Evolutionary conservation across 2,329 filamentous ascomycete species (phyloP), one percentile per base, ranked within the genome.

Genomic region (Curvularia verruculosa): DNA sequence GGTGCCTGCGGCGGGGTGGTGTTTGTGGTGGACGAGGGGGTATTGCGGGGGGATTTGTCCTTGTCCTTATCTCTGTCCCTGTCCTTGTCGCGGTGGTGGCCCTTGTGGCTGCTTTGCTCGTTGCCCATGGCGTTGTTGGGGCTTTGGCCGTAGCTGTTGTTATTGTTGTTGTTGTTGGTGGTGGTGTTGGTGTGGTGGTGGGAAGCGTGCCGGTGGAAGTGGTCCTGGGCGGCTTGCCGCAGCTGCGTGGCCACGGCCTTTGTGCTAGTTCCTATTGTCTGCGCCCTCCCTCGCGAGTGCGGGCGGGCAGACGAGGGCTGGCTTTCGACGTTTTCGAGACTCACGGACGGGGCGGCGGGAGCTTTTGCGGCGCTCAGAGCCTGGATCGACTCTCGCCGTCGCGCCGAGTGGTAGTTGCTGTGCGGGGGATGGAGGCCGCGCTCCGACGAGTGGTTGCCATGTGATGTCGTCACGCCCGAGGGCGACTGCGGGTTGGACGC

Each of bases 341-440:
- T 74, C 43, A 75, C 75, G 8, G 71, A 73, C 50, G 76, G 75
- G 50, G 75, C 75, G 10, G 75, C 70, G 43, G 69, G 74, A 26
- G 74, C 71, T 63, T 77, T 76, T 50, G 68, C 71, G 43, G 67
- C 66, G 59, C 68, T 70, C 46, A 78, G 67, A 19, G 74, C 73
- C 64, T 77, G 77, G 59, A 79, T 77, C 45, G 71, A 75, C 65
- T 77, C 76, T 48, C 77, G 69, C 29, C 77, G 66, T 45, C 73
- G 73, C 39, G 75, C 72, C 43, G 70, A 62, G 60, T 65, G 63
- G 61, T 52, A 41, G 23, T 63, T 52, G 53, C 63, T 49, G 58
- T 64, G 58, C 40, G 60, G 50, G 52, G 49, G 48, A 61, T 63
- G 63, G 45, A 54, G 55, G 54, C 49, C 50, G 29, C 47, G 49